phyloP scores from a whole-genome alignment of 225 moss, liverwort and hornwort species.

The Physcomitrium patens region DNA sequence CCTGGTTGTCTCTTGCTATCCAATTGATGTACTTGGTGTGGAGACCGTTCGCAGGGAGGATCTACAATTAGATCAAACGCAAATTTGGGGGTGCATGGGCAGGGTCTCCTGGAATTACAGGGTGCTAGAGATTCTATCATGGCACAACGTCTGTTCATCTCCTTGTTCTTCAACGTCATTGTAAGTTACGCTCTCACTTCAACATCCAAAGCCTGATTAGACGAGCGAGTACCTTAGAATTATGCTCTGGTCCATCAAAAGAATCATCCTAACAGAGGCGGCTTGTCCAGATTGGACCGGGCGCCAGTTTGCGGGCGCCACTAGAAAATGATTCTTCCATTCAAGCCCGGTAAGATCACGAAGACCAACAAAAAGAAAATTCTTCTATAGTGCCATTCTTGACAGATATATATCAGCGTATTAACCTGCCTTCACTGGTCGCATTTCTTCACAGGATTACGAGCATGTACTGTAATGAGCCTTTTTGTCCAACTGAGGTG shows the following conservation, averaged over 20 bases:
- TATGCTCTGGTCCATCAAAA: background rate
- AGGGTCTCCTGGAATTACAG: conserved; percentile 60
- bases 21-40: background rate
- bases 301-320: conserved; percentile 71
- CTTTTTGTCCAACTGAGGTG: conserved; percentile 68
- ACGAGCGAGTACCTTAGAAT: too few species aligned
- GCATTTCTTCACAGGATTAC: conserved; percentile 46
- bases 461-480: conserved; percentile 55
- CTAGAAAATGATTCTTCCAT: conserved; percentile 62
- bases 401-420: background rate
- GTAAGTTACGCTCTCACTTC: conserved; percentile 38
- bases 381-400: background rate
- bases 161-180: conserved; percentile 66
- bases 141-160: conserved; percentile 76
- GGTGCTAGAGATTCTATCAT: conserved; percentile 61
- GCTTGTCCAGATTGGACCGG: conserved; percentile 58
- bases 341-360: conserved; percentile 53
- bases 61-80: conserved; percentile 69
- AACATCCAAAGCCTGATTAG: background rate
- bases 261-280: conserved; percentile 9
- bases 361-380: background rate
- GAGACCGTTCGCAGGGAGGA: conserved; percentile 41
- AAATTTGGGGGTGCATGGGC: conserved; percentile 76
- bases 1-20: background rate
- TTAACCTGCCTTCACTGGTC: conserved; percentile 6